These are phyloP conservation scores for Peronospora belbahrii DNA, from an alignment of 352 stramenopile genomes.

Conservation along the genomic window DNA sequence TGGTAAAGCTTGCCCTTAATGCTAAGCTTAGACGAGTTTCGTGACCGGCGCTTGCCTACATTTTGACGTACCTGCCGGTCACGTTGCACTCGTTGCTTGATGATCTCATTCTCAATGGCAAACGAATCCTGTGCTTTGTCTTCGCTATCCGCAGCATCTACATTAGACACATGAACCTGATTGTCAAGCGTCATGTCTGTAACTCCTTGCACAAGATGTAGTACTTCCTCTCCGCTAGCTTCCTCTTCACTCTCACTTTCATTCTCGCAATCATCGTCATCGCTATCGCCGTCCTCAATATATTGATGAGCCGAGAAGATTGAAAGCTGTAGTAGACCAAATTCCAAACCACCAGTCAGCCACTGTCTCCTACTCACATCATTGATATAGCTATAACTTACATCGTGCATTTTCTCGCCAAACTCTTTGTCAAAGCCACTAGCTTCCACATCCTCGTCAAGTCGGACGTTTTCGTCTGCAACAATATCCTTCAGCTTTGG, in stretches of 20 bases:
- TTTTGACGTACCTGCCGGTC: constrained; percentile 55
- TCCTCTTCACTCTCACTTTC: constrained; percentile 28
- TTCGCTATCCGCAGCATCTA: constrained; percentile 26
- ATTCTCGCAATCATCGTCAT: constrained; percentile 28
- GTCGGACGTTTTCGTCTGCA: constrained; percentile 42
- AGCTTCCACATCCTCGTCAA: constrained; percentile 69
- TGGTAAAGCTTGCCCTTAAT: constrained; percentile 81
- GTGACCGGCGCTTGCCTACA: constrained; percentile 46
- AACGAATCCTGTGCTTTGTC: constrained; percentile 32
- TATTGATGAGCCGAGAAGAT: constrained; percentile 74
- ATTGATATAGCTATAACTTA: constrained; percentile 19
- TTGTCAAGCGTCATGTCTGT: constrained; percentile 23
- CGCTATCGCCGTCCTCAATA: constrained; percentile 29
- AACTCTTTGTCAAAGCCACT: constrained; percentile 78
- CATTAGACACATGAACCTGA: constrained; percentile 13
- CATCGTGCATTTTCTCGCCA: constrained; percentile 56
- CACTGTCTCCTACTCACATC: not conserved
- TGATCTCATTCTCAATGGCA: constrained; percentile 57
- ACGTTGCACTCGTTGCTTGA: constrained; percentile 76
- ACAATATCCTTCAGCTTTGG: constrained; percentile 65
- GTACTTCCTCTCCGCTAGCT: constrained; percentile 26
- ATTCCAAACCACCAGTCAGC: constrained; percentile 1
- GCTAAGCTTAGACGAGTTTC: constrained; percentile 79
- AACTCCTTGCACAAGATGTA: constrained; percentile 31
- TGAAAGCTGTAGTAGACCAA: constrained; percentile 42